phyloP scores from a whole-genome alignment of 108 stramenopile species.

The Cyclotella cryptica region DNA sequence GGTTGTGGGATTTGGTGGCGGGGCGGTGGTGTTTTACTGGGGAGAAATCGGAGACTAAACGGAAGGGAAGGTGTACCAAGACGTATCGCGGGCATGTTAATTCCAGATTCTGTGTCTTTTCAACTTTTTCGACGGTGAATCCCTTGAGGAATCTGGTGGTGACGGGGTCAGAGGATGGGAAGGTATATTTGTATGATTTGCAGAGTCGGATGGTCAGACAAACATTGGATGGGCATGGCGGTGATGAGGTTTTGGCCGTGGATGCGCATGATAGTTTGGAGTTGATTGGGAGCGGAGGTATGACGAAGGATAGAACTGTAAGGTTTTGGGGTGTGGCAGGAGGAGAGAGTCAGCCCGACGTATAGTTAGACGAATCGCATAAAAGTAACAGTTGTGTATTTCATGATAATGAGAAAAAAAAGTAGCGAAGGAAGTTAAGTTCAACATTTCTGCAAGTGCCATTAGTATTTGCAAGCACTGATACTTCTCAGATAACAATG shows the following conservation, averaged over 20 bases:
- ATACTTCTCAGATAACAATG: neutral
- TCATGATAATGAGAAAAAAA: neutral
- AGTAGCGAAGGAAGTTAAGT: too few relatives aligned
- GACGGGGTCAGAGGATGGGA: constrained; percentile 91
- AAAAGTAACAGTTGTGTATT: neutral
- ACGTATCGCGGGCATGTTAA: constrained; percentile 63
- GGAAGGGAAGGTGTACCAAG: constrained; percentile 51
- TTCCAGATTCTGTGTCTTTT: constrained; percentile 78
- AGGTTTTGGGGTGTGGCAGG: constrained; percentile 79
- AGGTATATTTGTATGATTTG: constrained; percentile 88
- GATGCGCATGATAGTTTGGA: constrained; percentile 78
- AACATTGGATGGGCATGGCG: constrained; percentile 74
- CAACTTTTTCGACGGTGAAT: constrained; percentile 70
- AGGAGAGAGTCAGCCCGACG: neutral
- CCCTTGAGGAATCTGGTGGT: constrained; percentile 78
- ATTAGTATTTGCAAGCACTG: neutral
- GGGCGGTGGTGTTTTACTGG: constrained; percentile 16
- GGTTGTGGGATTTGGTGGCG: constrained; percentile 78
- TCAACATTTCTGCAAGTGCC: too few relatives aligned
- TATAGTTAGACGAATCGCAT: too few relatives aligned
- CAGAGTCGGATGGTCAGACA: constrained; percentile 77
- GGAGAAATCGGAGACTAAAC: constrained; percentile 15
- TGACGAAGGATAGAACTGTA: constrained; percentile 81
- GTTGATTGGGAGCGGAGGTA: constrained; percentile 84
- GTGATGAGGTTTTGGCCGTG: constrained; percentile 81